These are phyloP conservation scores for Phialophora expanda DNA, from an alignment of 2,329 filamentous ascomycete species.

Conservation along the genomic window DNA sequence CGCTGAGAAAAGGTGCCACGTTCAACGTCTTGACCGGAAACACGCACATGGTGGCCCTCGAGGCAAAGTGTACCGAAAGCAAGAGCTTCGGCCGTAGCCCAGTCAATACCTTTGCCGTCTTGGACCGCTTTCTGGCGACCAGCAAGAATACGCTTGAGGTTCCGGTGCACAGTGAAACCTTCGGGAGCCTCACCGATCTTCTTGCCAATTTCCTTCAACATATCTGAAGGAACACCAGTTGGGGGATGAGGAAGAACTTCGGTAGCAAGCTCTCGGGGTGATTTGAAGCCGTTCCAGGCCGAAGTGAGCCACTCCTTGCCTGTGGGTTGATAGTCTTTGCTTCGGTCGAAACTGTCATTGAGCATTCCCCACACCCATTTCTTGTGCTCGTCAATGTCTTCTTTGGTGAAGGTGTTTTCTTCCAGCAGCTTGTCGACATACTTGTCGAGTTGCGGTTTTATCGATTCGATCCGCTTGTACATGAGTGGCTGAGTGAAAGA, in stretches of 20 bases:
- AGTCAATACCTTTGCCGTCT: conserved; percentile 95
- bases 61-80: conserved; percentile 89
- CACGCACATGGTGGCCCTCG: conserved; percentile 95
- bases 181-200: conserved; percentile 80
- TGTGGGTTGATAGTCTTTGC: conserved; percentile 95
- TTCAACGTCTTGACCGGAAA: conserved; percentile 98
- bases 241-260: conserved; percentile 91
- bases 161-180: conserved; percentile 87
- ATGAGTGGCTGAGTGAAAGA: conserved; percentile 99
- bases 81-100: conserved; percentile 94
- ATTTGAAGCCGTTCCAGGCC: conserved; percentile 99
- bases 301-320: conserved; percentile 98
- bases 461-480: conserved; percentile 95
- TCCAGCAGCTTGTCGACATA: conserved; percentile 90
- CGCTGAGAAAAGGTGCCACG: conserved; percentile 99
- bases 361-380: conserved; percentile 99
- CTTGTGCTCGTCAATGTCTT: conserved; percentile 98
- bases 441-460: conserved; percentile 83
- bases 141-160: conserved; percentile 92
- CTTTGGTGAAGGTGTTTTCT: conserved; percentile 94
- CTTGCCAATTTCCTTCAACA: conserved; percentile 79
- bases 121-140: conserved; percentile 89
- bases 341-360: conserved; percentile 94
- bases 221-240: conserved; percentile 75
- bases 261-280: conserved; percentile 92